These are phyloP conservation scores for Cyclocybe cylindracea DNA, from an alignment of 768 basidiomycete species.

Conservation along the genomic window DNA sequence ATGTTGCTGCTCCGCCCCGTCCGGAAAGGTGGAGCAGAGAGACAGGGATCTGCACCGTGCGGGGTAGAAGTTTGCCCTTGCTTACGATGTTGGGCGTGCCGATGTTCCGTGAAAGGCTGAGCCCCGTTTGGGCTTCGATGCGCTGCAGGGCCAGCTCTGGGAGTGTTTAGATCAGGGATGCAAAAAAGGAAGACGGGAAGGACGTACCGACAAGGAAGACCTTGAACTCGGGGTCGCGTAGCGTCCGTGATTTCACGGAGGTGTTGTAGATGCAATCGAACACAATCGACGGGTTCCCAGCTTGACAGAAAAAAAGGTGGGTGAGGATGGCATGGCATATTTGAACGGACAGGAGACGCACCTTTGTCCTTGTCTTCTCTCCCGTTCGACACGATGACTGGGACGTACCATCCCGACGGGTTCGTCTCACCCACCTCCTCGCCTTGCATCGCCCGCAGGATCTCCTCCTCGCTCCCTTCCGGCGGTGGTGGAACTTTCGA, in stretches of 20 bases:
- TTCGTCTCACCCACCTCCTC: slow-evolving; percentile 41
- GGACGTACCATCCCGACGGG: slow-evolving; percentile 60
- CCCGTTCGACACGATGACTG: slow-evolving; percentile 67
- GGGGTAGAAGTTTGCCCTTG: slow-evolving; percentile 67
- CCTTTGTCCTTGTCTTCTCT: slow-evolving; percentile 72
- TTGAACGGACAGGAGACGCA: slow-evolving; percentile 27
- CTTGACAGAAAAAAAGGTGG: slow-evolving; percentile 34
- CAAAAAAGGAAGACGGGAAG: background rate
- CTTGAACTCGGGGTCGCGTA: slow-evolving; percentile 67
- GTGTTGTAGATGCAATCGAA: slow-evolving; percentile 73
- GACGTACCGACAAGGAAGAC: slow-evolving; percentile 65
- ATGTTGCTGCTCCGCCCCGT: too few species aligned
- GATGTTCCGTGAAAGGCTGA: slow-evolving; percentile 69
- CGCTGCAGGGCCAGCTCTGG: slow-evolving; percentile 70
- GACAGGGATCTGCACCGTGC: slow-evolving; percentile 57
- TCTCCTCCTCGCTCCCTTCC: slow-evolving; percentile 53
- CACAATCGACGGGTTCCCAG: slow-evolving; percentile 67
- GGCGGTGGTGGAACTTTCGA: slow-evolving; percentile 68
- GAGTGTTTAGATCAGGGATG: background rate
- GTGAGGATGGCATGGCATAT: background rate
- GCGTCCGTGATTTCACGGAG: slow-evolving; percentile 56
- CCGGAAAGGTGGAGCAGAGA: slow-evolving; percentile 5
- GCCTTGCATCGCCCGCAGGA: slow-evolving; percentile 59
- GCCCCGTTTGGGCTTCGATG: slow-evolving; percentile 58
- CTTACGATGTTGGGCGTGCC: slow-evolving; percentile 75